Percentiles rank a stretch among this genome's conserved stretches.
These are phyloP conservation scores for Hortiboletus campestris DNA, from an alignment of 768 basidiomycete genomes.

Conservation along the genomic window DNA sequence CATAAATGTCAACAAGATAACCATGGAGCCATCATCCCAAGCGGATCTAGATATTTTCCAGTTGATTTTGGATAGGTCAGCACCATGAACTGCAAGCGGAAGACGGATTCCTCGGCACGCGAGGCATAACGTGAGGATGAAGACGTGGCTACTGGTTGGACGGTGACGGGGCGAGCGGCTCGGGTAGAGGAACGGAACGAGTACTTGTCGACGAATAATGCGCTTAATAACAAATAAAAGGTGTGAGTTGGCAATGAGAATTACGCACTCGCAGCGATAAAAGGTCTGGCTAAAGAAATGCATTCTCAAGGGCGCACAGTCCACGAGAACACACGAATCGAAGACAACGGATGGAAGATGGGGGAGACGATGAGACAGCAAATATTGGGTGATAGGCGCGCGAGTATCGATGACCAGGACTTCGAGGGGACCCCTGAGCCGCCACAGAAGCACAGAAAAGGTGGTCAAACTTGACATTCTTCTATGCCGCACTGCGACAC, in stretches of 20 bases:
- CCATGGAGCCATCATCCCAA: background rate
- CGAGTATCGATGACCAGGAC: slow-evolving; percentile 25
- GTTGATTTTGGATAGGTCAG: slow-evolving; percentile 3
- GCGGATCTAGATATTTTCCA: background rate
- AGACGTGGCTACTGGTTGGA: slow-evolving; percentile 1
- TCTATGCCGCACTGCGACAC: slow-evolving; percentile 18
- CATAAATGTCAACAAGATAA: slow-evolving; percentile 1
- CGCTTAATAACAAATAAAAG: background rate
- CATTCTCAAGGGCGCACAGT: background rate
- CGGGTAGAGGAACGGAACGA: background rate
- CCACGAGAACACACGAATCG: background rate
- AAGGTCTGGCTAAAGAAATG: background rate
- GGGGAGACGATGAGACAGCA: background rate
- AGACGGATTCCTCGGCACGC: slow-evolving; percentile 1
- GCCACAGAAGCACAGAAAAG: slow-evolving; percentile 29
- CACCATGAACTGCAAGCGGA: slow-evolving; percentile 1
- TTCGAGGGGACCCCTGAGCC: slow-evolving; percentile 19
- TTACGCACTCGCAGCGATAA: slow-evolving; percentile 8
- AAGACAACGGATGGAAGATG: background rate
- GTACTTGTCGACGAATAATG: background rate
- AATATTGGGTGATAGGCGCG: slow-evolving; percentile 19
- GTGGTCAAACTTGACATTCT: slow-evolving; percentile 17
- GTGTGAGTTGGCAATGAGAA: slow-evolving; percentile 2
- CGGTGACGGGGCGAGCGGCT: background rate
- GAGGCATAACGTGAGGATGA: slow-evolving; percentile 9